Conservation (phyloP, 2,329 filamentous ascomycete genomes). For the Sclerotinia trifoliorum region DNA sequence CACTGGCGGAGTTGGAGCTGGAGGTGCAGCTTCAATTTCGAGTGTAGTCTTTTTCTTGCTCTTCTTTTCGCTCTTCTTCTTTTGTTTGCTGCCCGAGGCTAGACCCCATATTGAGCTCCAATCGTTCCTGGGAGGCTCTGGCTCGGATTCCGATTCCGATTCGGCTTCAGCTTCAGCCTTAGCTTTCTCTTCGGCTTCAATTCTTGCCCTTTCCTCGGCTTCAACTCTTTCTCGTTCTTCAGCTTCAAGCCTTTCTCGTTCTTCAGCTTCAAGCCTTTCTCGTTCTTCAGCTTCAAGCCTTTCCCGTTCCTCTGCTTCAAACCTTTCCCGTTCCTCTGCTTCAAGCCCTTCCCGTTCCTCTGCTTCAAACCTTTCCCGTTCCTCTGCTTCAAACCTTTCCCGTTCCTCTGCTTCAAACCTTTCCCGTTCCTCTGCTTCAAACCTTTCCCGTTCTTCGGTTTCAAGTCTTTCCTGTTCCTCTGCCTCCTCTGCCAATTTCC, state of each 20-base stretch:
- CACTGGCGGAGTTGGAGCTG: slow-evolving; percentile 50
- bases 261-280: slow-evolving; percentile 30
- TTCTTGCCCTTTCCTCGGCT: neutral
- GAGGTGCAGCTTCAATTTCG: slow-evolving; percentile 46
- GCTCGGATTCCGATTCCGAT: slow-evolving; percentile 21
- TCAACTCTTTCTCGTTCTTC: slow-evolving; percentile 7
- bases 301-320: neutral
- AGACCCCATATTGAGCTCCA: slow-evolving; percentile 37
- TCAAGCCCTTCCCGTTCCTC: slow-evolving; percentile 8
- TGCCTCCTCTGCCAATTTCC: slow-evolving; percentile 43
- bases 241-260: slow-evolving; percentile 33
- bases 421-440: slow-evolving; percentile 30
- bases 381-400: slow-evolving; percentile 31
- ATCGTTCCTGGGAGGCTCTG: slow-evolving; percentile 22
- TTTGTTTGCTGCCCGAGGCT: slow-evolving; percentile 45
- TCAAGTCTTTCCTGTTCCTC: slow-evolving; percentile 43
- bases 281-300: neutral
- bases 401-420: neutral
- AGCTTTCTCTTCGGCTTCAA: slow-evolving; percentile 27
- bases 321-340: neutral
- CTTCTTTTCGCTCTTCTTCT: slow-evolving; percentile 37
- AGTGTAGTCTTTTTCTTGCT: slow-evolving; percentile 42
- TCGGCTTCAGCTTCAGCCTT: slow-evolving; percentile 12
- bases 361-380: slow-evolving; percentile 33
- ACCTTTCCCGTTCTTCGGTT: slow-evolving; percentile 35